Evolutionary conservation across 371 early-diverging fungal species (phyloP), one percentile per base, ranked within the genome.

Genomic region (Capillidium heterosporum): DNA sequence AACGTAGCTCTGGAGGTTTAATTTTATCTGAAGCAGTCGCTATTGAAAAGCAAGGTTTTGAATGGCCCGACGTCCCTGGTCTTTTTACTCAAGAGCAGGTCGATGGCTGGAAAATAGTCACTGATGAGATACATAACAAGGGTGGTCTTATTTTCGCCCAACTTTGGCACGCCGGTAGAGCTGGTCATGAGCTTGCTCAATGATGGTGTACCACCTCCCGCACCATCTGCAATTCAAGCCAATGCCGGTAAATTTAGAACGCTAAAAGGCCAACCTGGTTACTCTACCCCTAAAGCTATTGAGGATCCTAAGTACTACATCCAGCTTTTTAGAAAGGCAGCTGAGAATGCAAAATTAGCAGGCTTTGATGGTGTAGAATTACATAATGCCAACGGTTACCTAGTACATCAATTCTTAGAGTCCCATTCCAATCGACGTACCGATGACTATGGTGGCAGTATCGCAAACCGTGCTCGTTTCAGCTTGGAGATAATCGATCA

Each of bases 321-420:
- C 24, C 11, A 48, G 23, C 11, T 48, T 3, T 27, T 26, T n/a
- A 27, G 5, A 26, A 28, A 27, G 10, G 48, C 28, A 19, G 28
- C 48, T 27, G 13, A 27, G 11, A 48, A 28, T 27, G 48, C 28
- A 26, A 48, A 48, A 27, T 11, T 23, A 11, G 71, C 71, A 7
- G 81, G 76, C 1, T 82, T 84, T 59, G 81, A 84, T 53, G 79
- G 73, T 32, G 65, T 84, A 1, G 80, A 84, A 57, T 67, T 86
- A 29, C 85, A 85, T 63, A 71, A 64, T 51, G 81, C 77, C 0
- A 73, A 80, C 47, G 80, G 81, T 1, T 80, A 76, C 61, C 65
- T 83, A 54, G 44, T 77, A 44, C 69, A 75, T 43, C 73, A 76
- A 46, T 83, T 83, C 68, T 54, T 75, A 27, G 66, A 66, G 28